phyloP scores from a whole-genome alignment of 768 basidiomycete genomes.

The Lentinula edodes region DNA sequence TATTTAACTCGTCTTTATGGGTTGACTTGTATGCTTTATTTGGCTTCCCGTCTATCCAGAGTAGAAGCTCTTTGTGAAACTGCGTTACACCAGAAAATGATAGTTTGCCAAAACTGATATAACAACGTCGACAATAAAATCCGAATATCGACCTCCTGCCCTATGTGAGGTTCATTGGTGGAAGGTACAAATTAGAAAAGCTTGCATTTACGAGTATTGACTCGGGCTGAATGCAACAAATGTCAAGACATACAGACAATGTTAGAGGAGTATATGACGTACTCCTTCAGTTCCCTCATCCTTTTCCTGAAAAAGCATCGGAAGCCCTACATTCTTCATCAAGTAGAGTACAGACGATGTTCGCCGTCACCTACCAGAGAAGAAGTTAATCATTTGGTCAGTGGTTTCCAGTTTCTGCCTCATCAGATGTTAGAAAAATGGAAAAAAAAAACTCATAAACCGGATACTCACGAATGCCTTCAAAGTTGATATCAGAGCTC shows the following conservation, averaged over 20 bases:
- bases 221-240: neutral
- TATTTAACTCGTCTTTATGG: constrained; percentile 49
- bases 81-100: constrained; percentile 68
- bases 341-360: neutral
- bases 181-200: neutral
- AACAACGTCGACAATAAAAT: constrained; percentile 75
- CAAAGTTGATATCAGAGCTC: constrained; percentile 6
- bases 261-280: constrained; percentile 1
- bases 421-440: neutral
- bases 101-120: constrained; percentile 67
- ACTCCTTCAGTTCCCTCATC: constrained; percentile 30
- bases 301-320: constrained; percentile 54
- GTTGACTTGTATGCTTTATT: constrained; percentile 43
- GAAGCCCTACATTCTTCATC: constrained; percentile 36
- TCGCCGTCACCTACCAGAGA: constrained; percentile 33
- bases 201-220: neutral
- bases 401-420: constrained; percentile 39
- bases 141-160: constrained; percentile 75
- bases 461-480: neutral
- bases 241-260: neutral
- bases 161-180: constrained; percentile 26
- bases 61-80: constrained; percentile 60
- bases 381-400: constrained; percentile 62
- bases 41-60: constrained; percentile 51
- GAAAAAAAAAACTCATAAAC: neutral